A percentile compares a stretch with the other conserved stretches of the same genome.
Evolutionary conservation across 768 basidiomycete species (phyloP).

Genomic region (Agaricus subrufescens): DNA sequence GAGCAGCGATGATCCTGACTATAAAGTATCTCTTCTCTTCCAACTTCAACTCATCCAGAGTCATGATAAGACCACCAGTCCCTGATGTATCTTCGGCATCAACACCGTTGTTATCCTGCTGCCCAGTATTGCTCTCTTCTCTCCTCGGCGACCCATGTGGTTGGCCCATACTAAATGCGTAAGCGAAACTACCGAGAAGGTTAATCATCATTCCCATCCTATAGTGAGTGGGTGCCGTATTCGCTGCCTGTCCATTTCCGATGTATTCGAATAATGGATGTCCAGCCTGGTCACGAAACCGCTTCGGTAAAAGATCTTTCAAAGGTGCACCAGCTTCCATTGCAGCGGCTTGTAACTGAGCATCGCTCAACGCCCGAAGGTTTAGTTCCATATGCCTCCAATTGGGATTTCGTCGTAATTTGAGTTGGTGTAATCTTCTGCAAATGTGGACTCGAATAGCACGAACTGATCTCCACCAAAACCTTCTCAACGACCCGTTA

Average conservation of each 20-base stretch:
- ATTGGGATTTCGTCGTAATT: conserved; percentile 16
- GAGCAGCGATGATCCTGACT: conserved; percentile 52
- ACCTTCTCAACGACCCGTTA: conserved; percentile 1
- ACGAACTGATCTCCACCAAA: not conserved
- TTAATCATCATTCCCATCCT: conserved; percentile 54
- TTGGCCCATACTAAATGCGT: conserved; percentile 28
- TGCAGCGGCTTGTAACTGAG: conserved; percentile 56
- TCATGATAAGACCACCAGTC: conserved; percentile 10
- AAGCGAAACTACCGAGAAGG: conserved; percentile 47
- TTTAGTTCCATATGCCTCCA: conserved; percentile 57
- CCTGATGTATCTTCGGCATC: conserved; percentile 16
- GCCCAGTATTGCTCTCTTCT: not conserved
- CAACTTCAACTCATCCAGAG: not conserved
- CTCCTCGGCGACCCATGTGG: not conserved
- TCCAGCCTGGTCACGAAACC: conserved; percentile 20
- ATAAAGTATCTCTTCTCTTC: conserved; percentile 54
- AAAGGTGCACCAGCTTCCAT: conserved; percentile 66
- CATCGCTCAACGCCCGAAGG: conserved; percentile 49
- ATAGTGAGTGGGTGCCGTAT: conserved; percentile 44
- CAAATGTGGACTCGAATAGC: not conserved
- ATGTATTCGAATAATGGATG: conserved; percentile 6
- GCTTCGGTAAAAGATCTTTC: conserved; percentile 40
- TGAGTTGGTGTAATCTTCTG: not conserved
- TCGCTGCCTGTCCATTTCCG: not conserved
- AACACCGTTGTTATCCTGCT: not conserved